A percentile compares a stretch with the other conserved stretches of the same genome.
phyloP scores from a whole-genome alignment of 805 yeast genomes.

The Yamadazyma laniorum region DNA sequence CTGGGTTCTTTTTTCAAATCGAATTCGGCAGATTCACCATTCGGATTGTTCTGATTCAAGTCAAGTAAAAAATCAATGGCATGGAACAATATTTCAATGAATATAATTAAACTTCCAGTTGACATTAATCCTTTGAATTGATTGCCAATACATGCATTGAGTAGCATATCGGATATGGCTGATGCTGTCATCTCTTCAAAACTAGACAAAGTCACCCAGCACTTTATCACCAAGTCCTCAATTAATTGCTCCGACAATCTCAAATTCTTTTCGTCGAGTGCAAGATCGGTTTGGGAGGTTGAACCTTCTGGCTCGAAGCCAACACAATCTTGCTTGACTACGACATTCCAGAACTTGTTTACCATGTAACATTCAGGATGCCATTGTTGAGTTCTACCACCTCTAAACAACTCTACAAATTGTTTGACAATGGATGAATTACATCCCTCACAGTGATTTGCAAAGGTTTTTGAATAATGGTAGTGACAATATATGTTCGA shows the following conservation, averaged over 20 bases:
- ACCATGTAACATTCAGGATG: slow-evolving; percentile 99
- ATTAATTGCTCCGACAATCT: slow-evolving; percentile 61
- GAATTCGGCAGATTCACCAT: slow-evolving; percentile 5
- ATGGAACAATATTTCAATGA: slow-evolving; percentile 71
- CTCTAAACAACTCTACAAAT: slow-evolving; percentile 87
- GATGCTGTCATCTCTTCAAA: slow-evolving; percentile 91
- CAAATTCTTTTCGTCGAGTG: slow-evolving; percentile 22
- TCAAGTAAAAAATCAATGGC: slow-evolving; percentile 59
- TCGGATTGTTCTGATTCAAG: slow-evolving; percentile 9
- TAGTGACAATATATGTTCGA: slow-evolving; percentile 83
- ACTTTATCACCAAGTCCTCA: slow-evolving; percentile 55
- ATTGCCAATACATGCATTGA: slow-evolving; percentile 72
- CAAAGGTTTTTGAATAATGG: slow-evolving; percentile 84
- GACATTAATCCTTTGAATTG: slow-evolving; percentile 64
- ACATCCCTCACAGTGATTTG: slow-evolving; percentile 93
- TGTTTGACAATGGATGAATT: slow-evolving; percentile 87
- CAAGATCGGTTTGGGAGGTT: slow-evolving; percentile 1
- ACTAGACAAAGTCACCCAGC: slow-evolving; percentile 85
- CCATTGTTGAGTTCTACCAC: slow-evolving; percentile 94
- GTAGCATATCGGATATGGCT: slow-evolving; percentile 87
- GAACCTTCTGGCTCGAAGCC: slow-evolving; percentile 33
- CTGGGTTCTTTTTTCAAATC: slow-evolving; percentile 65
- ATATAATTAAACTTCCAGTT: slow-evolving; percentile 69
- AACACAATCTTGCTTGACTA: slow-evolving; percentile 60
- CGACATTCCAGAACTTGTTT: slow-evolving; percentile 93